Conservation (phyloP, 106 monocot species). For the Dioscorea alata region DNA sequence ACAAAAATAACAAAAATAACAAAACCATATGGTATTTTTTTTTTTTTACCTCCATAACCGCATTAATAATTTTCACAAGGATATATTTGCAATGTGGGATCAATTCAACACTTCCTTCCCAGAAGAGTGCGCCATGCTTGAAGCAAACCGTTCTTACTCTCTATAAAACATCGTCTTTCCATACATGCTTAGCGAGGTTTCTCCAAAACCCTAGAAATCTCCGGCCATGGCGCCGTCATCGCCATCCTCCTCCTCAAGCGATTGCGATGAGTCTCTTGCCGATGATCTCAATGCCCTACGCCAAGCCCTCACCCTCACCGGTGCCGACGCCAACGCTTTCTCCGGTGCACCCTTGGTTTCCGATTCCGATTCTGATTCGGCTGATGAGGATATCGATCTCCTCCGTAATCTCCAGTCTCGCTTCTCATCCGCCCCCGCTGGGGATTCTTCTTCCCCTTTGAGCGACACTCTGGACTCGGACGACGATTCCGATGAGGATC, state of each 20-base stretch:
- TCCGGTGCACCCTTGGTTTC: background rate
- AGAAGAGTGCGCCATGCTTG: too few relatives aligned
- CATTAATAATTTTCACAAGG: too few relatives aligned
- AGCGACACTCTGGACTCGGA: conserved; percentile 15
- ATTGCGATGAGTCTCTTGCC: conserved; percentile 33
- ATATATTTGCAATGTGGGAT: too few relatives aligned
- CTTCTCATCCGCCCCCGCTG: conserved; percentile 12
- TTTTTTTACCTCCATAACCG: too few relatives aligned
- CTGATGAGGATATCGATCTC: conserved; percentile 33
- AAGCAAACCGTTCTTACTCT: too few relatives aligned
- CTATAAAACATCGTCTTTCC: too few relatives aligned
- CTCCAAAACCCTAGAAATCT: too few relatives aligned
- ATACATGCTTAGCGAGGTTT: too few relatives aligned
- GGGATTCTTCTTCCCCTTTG: too few relatives aligned
- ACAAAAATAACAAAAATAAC: too few relatives aligned
- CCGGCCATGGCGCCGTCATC: conserved; percentile 4
- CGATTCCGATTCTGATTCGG: conserved; percentile 14
- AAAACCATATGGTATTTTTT: too few relatives aligned
- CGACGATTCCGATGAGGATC: conserved; percentile 50
- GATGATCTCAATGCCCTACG: conserved; percentile 56
- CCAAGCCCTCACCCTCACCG: conserved; percentile 32
- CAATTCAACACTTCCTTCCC: too few relatives aligned
- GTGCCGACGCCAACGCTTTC: conserved; percentile 5
- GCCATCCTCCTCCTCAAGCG: conserved; percentile 14
- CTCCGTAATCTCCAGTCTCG: conserved; percentile 46